Conservation (phyloP, 768 basidiomycete genomes). For the Hypholoma fasciculare region DNA sequence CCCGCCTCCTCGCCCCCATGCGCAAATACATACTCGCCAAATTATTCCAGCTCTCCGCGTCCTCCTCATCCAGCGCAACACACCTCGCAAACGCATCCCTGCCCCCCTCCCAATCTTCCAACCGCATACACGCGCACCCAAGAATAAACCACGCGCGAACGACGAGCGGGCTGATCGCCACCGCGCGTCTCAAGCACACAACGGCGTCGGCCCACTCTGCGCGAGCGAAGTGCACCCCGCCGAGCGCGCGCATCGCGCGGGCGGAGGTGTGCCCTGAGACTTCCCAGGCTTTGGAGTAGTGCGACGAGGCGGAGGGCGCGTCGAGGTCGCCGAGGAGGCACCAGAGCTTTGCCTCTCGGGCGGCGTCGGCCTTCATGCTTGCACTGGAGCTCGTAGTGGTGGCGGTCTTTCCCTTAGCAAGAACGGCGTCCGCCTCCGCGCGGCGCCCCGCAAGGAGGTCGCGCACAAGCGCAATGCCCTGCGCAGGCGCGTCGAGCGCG, state of each 20-base stretch:
- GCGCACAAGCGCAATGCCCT: slow-evolving; percentile 76
- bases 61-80: slow-evolving; percentile 91
- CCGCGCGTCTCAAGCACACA: slow-evolving; percentile 67
- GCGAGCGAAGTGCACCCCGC: slow-evolving; percentile 76
- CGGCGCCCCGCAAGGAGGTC: slow-evolving; percentile 85
- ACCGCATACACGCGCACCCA: slow-evolving; percentile 86
- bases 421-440: slow-evolving; percentile 77
- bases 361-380: slow-evolving; percentile 53
- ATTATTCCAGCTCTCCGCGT: slow-evolving; percentile 98
- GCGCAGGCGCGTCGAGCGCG: slow-evolving; percentile 75
- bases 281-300: slow-evolving; percentile 86
- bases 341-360: slow-evolving; percentile 89
- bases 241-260: slow-evolving; percentile 89
- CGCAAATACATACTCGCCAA: slow-evolving; percentile 93
- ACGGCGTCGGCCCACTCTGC: slow-evolving; percentile 66
- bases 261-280: slow-evolving; percentile 80
- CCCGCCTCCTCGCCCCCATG: slow-evolving; percentile 50
- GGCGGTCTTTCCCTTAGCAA: slow-evolving; percentile 35
- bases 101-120: slow-evolving; percentile 83
- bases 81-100: slow-evolving; percentile 83
- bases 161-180: slow-evolving; percentile 86
- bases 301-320: slow-evolving; percentile 61
- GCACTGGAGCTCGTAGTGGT: too few relatives aligned
- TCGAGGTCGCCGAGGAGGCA: slow-evolving; percentile 94
- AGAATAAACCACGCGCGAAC: slow-evolving; percentile 94